These are phyloP conservation scores for Macrolepiota albuminosa DNA, from an alignment of 768 basidiomycete species.

Conservation along the genomic window DNA sequence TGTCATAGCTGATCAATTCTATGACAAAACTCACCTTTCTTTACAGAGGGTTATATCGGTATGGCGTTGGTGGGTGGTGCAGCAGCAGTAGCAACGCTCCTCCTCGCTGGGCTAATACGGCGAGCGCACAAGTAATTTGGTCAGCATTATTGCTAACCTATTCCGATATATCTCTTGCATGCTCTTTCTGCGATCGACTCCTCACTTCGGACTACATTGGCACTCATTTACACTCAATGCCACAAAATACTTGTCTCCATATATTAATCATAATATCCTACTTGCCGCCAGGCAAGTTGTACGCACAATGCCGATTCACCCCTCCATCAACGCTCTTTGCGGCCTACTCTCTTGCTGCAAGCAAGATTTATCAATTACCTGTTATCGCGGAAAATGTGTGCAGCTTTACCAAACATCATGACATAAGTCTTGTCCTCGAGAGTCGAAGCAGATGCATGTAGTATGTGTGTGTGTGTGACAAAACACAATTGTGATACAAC, in stretches of 20 bases:
- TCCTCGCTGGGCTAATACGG: conserved; percentile 77
- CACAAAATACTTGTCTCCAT: conserved; percentile 5
- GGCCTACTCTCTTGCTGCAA: background rate
- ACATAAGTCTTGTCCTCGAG: background rate
- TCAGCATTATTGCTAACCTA: conserved; percentile 2
- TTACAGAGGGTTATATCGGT: conserved; percentile 93
- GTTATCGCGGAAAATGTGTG: background rate
- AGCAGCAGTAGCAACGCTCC: conserved; percentile 76
- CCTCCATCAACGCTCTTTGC: conserved; percentile 3
- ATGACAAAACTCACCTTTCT: conserved; percentile 3
- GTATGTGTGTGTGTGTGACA: background rate
- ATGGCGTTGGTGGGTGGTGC: conserved; percentile 93
- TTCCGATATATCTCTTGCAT: background rate
- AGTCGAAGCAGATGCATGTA: background rate
- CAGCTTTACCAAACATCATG: background rate
- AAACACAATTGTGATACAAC: background rate
- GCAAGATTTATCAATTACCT: background rate
- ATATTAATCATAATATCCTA: conserved; percentile 2
- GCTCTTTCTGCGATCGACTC: background rate
- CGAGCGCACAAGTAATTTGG: conserved; percentile 59
- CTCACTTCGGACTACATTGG: background rate
- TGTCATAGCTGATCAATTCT: conserved; percentile 13
- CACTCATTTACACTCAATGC: background rate
- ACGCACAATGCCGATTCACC: background rate
- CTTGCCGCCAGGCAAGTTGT: background rate